Evolutionary conservation across 2,329 filamentous ascomycete species (phyloP).

Genomic region (Aspergillus sp.): DNA sequence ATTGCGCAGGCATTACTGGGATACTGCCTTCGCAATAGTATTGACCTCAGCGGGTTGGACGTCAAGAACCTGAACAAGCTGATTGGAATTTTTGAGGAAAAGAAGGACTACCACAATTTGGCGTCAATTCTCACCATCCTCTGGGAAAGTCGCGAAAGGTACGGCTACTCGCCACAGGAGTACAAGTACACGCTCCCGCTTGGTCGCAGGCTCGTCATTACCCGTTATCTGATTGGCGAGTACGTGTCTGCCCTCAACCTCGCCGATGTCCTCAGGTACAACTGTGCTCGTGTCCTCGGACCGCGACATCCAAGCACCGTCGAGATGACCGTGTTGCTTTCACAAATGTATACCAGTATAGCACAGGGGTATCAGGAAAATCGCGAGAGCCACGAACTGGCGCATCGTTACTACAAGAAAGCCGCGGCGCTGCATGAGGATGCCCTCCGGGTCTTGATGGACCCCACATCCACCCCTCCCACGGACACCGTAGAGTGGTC

Average conservation of each 20-base stretch:
- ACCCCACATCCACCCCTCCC: slow-evolving; percentile 26
- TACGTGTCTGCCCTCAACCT: slow-evolving; percentile 42
- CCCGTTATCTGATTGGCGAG: slow-evolving; percentile 45
- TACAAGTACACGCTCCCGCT: slow-evolving; percentile 43
- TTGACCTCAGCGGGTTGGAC: slow-evolving; percentile 39
- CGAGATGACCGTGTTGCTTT: slow-evolving; percentile 45
- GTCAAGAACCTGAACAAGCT: slow-evolving; percentile 40
- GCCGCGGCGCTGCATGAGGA: slow-evolving; percentile 33
- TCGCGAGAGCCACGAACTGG: slow-evolving; percentile 28
- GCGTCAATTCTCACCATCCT: slow-evolving; percentile 38
- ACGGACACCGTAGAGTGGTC: slow-evolving; percentile 15
- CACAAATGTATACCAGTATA: slow-evolving; percentile 45
- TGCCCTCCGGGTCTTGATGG: slow-evolving; percentile 30
- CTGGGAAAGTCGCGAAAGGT: slow-evolving; percentile 43
- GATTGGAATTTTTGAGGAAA: slow-evolving; percentile 40
- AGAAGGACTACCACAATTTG: slow-evolving; percentile 41
- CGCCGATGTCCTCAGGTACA: slow-evolving; percentile 52
- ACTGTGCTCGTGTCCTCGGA: slow-evolving; percentile 50
- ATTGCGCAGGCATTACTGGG: slow-evolving; percentile 40
- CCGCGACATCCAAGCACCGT: slow-evolving; percentile 43
- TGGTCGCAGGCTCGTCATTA: slow-evolving; percentile 47
- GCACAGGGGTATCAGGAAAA: slow-evolving; percentile 29
- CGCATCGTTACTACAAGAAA: slow-evolving; percentile 37
- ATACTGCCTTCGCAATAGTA: slow-evolving; percentile 35
- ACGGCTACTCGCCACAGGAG: slow-evolving; percentile 32